Conservation (phyloP, 129 eudicot species). For the Oenanthe sinensis region DNA sequence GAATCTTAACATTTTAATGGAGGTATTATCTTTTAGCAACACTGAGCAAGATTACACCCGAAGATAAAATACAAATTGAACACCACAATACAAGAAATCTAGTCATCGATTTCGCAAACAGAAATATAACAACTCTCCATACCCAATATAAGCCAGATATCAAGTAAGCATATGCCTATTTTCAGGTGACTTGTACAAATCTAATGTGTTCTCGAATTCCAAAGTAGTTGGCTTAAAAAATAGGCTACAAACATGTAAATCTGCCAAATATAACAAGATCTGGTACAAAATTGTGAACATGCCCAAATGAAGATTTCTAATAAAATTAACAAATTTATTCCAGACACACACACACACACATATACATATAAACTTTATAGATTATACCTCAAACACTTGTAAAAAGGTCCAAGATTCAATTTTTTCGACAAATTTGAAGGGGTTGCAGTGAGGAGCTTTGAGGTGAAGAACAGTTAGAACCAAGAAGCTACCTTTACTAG, state of each 20-base stretch:
- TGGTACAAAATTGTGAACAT: background rate
- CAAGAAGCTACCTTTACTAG: background rate
- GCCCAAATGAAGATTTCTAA: background rate
- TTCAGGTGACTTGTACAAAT: background rate
- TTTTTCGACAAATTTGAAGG: constrained; percentile 12
- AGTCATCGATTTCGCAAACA: background rate
- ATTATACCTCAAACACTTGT: background rate
- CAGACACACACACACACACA: background rate
- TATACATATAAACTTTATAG: background rate
- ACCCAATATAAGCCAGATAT: background rate
- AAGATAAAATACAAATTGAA: background rate
- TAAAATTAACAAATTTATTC: background rate
- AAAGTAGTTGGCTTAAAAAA: background rate
- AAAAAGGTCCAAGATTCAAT: background rate
- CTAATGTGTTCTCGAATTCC: background rate
- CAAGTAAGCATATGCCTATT: background rate
- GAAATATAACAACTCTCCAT: background rate
- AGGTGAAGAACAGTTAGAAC: background rate
- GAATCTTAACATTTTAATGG: background rate
- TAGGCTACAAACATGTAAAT: background rate
- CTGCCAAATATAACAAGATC: background rate
- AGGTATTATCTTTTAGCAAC: background rate
- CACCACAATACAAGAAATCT: background rate
- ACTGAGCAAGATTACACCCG: background rate
- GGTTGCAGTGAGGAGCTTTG: constrained; percentile 2